phyloP scores from a whole-genome alignment of 495 filamentous ascomycete genomes.

The Neurospora discreta region DNA sequence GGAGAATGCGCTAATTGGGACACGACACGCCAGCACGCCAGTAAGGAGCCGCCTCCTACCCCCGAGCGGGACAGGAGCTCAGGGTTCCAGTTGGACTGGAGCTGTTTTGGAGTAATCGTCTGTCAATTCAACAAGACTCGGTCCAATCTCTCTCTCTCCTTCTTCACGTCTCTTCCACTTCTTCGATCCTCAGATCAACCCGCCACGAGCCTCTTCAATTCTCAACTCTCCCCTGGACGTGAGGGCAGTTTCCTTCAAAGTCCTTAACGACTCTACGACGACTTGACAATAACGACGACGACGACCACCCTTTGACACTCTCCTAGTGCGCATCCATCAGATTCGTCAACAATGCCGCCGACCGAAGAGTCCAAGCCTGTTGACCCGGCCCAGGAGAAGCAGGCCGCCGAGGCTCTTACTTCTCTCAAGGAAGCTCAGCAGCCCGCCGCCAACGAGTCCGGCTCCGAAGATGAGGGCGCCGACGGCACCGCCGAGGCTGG shows the following conservation, averaged over 20 bases:
- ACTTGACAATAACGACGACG: too few species aligned
- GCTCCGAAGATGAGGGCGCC: conserved; percentile 18
- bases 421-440: conserved; percentile 5
- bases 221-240: background rate
- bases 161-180: background rate
- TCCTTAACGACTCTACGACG: background rate
- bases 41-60: background rate
- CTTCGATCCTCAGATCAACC: background rate
- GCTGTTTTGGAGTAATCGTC: background rate
- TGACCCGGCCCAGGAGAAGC: conserved; percentile 21
- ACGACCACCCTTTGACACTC: background rate
- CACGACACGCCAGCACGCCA: background rate
- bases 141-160: background rate
- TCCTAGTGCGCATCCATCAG: background rate
- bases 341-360: background rate
- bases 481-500: conserved; percentile 10
- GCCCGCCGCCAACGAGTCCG: conserved; percentile 26
- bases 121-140: background rate
- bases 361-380: conserved; percentile 37
- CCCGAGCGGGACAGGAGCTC: background rate
- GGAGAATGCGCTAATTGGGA: background rate
- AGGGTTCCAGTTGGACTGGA: background rate
- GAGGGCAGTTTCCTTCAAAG: background rate
- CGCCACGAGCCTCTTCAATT: background rate
- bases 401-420: conserved; percentile 9